These are phyloP conservation scores for Fulvia fulva DNA, from an alignment of 2,329 filamentous ascomycete genomes.

Conservation along the genomic window DNA sequence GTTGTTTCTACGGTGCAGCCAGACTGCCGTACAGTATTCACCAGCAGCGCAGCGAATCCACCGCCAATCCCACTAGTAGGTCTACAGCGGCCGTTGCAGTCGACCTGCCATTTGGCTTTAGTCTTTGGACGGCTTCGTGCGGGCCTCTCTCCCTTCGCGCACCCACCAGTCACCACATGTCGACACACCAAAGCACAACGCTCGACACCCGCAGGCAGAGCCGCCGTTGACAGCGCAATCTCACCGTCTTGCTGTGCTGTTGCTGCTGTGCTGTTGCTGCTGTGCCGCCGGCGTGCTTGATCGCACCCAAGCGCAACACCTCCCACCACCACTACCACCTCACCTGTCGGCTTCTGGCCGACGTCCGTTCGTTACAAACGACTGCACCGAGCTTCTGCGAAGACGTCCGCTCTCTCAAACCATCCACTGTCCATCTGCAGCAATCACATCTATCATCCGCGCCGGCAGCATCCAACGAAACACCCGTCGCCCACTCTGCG, in stretches of 20 bases:
- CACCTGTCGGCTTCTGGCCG: conserved; percentile 28
- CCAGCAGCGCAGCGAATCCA: neutral
- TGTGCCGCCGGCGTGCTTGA: neutral
- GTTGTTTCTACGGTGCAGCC: neutral
- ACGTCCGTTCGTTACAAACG: conserved; percentile 29
- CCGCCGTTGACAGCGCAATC: conserved; percentile 13
- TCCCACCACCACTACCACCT: conserved; percentile 2
- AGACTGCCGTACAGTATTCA: neutral
- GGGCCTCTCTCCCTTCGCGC: neutral
- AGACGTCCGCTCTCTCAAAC: conserved; percentile 20
- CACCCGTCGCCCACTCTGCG: neutral
- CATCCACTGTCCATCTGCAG: conserved; percentile 4
- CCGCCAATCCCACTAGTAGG: too few relatives aligned
- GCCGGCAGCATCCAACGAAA: conserved; percentile 3
- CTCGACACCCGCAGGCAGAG: conserved; percentile 4
- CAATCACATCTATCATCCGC: conserved; percentile 5
- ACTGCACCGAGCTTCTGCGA: conserved; percentile 25
- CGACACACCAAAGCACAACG: neutral
- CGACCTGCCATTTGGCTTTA: neutral
- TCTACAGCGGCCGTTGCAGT: neutral
- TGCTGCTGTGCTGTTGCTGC: neutral
- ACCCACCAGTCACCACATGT: neutral
- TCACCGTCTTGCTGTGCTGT: neutral
- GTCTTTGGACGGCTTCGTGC: neutral
- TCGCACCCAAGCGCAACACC: neutral